These are phyloP conservation scores for Pseudogymnoascus pannorum DNA, from an alignment of 2,329 filamentous ascomycete species.

Conservation along the genomic window DNA sequence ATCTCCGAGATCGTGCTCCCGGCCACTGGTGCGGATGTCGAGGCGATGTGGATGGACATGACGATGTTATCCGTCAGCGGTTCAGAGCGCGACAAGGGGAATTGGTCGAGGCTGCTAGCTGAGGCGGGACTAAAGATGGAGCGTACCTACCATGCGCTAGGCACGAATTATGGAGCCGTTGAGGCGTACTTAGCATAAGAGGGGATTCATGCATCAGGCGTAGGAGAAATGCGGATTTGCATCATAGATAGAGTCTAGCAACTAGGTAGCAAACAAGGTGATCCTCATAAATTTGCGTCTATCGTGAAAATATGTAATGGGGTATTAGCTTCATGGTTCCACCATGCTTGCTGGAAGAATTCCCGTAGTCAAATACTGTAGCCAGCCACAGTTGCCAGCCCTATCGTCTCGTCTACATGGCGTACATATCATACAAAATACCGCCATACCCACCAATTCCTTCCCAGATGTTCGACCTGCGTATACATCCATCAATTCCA, in stretches of 20 bases:
- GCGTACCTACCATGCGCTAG: constrained; percentile 7
- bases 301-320: background rate
- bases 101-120: constrained; percentile 14
- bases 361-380: background rate
- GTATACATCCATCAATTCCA: background rate
- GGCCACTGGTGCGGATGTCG: background rate
- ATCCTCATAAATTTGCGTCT: background rate
- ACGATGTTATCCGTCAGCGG: constrained; percentile 15
- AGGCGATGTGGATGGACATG: constrained; percentile 12
- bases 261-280: background rate
- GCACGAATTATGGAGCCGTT: constrained; percentile 9
- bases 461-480: background rate
- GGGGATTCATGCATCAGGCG: background rate
- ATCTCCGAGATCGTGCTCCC: constrained; percentile 27
- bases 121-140: constrained; percentile 10
- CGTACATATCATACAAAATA: constrained; percentile 4
- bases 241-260: background rate
- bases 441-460: background rate
- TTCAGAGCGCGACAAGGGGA: constrained; percentile 11
- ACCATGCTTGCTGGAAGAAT: background rate
- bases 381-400: background rate
- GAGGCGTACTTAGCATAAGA: constrained; percentile 7
- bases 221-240: background rate
- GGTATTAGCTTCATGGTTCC: background rate
- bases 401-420: background rate